phyloP scores from a whole-genome alignment of 2,329 filamentous ascomycete genomes.

The Gnomoniopsis sp. region DNA sequence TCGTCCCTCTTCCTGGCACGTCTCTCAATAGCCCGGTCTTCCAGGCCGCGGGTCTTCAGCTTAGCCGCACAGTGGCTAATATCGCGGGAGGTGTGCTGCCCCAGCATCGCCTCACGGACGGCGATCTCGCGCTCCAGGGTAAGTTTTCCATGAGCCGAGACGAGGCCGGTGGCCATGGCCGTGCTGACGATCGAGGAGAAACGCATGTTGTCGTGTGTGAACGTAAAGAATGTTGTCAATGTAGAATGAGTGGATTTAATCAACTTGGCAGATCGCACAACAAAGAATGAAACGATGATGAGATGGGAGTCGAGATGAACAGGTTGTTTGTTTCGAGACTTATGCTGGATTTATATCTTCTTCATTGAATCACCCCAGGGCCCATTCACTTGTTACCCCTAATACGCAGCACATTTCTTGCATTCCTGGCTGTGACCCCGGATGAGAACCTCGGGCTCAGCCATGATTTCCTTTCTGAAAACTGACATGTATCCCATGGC shows the following conservation, averaged over 20 bases:
- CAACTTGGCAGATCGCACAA: not conserved
- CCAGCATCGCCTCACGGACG: conserved; percentile 36
- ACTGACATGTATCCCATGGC: not conserved
- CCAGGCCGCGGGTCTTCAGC: conserved; percentile 35
- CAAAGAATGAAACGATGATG: not conserved
- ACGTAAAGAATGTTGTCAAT: not conserved
- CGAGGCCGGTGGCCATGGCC: conserved; percentile 22
- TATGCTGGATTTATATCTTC: too few species aligned
- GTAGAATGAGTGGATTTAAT: not conserved
- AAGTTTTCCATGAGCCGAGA: conserved; percentile 38
- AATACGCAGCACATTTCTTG: too few species aligned
- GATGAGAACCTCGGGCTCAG: not conserved
- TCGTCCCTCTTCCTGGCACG: conserved; percentile 32
- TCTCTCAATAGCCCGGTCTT: conserved; percentile 33
- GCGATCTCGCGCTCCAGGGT: conserved; percentile 36
- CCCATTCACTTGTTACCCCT: too few species aligned
- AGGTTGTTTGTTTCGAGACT: too few species aligned
- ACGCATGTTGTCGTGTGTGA: conserved; percentile 20
- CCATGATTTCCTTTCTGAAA: not conserved
- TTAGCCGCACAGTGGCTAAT: conserved; percentile 36
- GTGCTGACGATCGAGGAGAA: conserved; percentile 22
- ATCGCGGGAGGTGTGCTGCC: conserved; percentile 27
- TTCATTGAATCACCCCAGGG: too few species aligned
- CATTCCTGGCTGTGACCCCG: too few species aligned
- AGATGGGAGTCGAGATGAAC: not conserved